phyloP scores from a whole-genome alignment of 1,284 basidiomycete species.

The Ustilago hordei region DNA sequence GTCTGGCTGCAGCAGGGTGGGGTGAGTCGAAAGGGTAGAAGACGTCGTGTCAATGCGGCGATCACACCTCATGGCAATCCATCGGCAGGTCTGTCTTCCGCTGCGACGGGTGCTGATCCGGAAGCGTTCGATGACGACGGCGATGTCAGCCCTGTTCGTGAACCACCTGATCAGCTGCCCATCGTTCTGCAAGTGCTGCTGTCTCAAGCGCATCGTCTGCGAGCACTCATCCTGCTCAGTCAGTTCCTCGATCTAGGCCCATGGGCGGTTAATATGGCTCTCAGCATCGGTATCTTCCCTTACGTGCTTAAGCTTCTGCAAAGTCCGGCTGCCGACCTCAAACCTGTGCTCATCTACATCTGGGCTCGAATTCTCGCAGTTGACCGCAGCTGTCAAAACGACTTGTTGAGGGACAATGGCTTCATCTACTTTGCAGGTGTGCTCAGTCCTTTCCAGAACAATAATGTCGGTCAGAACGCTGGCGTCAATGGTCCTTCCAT shows the following conservation, averaged over 20 bases:
- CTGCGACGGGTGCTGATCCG: constrained; percentile 36
- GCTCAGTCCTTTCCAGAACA: constrained; percentile 60
- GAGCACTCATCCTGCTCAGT: constrained; percentile 94
- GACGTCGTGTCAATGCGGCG: constrained; percentile 56
- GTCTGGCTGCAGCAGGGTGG: constrained; percentile 81
- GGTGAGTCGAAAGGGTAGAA: constrained; percentile 69
- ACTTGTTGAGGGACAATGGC: constrained; percentile 80
- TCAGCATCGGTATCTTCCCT: constrained; percentile 99
- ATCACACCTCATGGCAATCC: constrained; percentile 51
- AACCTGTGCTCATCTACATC: constrained; percentile 98
- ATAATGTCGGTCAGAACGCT: constrained; percentile 27
- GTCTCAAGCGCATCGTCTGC: constrained; percentile 93
- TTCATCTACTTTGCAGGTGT: constrained; percentile 68
- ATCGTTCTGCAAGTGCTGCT: constrained; percentile 96
- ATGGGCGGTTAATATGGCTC: constrained; percentile 96
- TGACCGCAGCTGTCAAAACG: constrained; percentile 90
- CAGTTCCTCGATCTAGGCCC: constrained; percentile 98
- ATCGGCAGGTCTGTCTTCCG: constrained; percentile 42
- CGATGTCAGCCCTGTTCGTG: constrained; percentile 74
- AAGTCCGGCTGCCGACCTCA: constrained; percentile 91
- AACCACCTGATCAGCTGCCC: constrained; percentile 94
- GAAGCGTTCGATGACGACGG: constrained; percentile 70
- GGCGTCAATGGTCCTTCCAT: constrained; percentile 69
- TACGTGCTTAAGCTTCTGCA: constrained; percentile 97
- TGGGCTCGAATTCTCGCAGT: constrained; percentile 98